These are phyloP conservation scores for Corymbia calophylla DNA, from an alignment of 441 rosid species.

Conservation along the genomic window DNA sequence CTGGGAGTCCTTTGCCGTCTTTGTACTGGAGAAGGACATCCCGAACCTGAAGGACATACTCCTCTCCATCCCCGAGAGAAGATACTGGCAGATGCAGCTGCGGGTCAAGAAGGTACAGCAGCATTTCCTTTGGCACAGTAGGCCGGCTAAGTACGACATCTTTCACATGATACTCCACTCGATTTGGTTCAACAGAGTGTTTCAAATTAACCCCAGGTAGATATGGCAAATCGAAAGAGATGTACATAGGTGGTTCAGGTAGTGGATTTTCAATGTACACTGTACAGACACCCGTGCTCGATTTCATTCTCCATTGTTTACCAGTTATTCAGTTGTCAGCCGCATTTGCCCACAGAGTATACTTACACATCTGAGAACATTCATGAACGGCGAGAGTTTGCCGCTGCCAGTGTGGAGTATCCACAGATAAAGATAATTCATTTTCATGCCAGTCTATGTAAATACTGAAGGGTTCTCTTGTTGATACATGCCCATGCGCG, in stretches of 20 bases:
- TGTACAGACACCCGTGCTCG: background rate
- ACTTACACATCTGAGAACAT: background rate
- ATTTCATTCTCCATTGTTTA: background rate
- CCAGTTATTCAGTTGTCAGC: background rate
- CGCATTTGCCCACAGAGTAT: background rate
- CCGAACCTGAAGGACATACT: slow-evolving; percentile 73
- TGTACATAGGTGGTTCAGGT: background rate
- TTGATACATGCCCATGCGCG: background rate
- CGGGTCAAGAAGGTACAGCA: slow-evolving; percentile 71
- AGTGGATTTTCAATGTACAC: background rate
- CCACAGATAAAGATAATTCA: background rate
- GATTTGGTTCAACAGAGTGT: slow-evolving; percentile 77
- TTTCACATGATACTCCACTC: slow-evolving; percentile 94
- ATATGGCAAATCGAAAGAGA: background rate
- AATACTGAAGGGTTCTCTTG: background rate
- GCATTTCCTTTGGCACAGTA: slow-evolving; percentile 89
- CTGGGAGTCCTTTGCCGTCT: slow-evolving; percentile 91
- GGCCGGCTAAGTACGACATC: slow-evolving; percentile 63
- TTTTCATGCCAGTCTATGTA: background rate
- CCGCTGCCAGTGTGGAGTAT: background rate
- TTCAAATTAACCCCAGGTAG: slow-evolving; percentile 29
- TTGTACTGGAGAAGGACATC: slow-evolving; percentile 72
- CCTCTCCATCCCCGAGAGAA: slow-evolving; percentile 40
- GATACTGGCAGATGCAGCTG: slow-evolving; percentile 57
- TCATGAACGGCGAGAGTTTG: background rate